A percentile compares a stretch with the other conserved stretches of the same genome.
phyloP scores from a whole-genome alignment of 257 asterid species.

The Catharanthus roseus region DNA sequence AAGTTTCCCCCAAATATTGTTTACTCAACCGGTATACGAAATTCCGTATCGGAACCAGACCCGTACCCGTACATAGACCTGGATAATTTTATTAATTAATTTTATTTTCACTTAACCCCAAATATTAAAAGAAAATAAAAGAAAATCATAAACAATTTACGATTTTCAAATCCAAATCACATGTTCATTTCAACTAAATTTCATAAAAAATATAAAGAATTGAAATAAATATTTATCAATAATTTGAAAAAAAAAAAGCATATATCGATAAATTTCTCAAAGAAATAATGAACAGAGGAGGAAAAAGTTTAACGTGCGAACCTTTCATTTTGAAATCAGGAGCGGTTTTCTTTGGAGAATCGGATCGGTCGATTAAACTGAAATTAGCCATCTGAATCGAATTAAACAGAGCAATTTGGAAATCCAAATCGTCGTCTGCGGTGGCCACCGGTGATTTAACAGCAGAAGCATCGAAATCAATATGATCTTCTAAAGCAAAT shows the following conservation, averaged over 20 bases:
- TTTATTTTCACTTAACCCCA: not conserved
- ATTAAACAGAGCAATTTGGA: not conserved
- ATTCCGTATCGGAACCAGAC: not conserved
- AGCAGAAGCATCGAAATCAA: not conserved
- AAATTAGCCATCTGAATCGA: not conserved
- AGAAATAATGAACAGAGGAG: no score
- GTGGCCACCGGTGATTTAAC: not conserved
- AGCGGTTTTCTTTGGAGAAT: not conserved
- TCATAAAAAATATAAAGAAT: no score
- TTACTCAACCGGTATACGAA: not conserved
- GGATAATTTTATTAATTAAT: not conserved
- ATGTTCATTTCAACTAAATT: no score
- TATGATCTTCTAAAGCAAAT: not conserved
- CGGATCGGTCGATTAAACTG: not conserved
- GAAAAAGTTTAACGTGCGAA: not conserved
- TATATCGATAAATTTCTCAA: no score
- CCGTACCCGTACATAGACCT: not conserved
- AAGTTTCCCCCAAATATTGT: not conserved
- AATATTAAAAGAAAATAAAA: no score
- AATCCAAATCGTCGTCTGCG: not conserved
- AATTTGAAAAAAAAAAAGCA: no score
- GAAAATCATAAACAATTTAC: no score
- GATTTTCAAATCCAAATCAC: no score
- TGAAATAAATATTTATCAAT: no score
- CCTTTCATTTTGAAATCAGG: not conserved